Evolutionary conservation across 139 green algal species (phyloP).

Genomic region (Chlorella sorokiniana): DNA sequence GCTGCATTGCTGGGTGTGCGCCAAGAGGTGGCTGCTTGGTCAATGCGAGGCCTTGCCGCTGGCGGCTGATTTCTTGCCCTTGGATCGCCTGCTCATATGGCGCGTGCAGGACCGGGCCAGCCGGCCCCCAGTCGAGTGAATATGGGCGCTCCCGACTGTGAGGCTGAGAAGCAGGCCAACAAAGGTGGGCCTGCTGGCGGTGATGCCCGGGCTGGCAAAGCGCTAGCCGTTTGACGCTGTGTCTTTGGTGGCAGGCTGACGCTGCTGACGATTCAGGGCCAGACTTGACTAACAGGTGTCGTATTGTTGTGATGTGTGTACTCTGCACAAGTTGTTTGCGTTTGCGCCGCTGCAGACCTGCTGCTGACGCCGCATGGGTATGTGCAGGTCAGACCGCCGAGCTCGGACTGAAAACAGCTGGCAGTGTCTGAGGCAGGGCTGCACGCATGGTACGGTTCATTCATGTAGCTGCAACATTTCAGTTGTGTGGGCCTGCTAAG

Average conservation of each 20-base stretch:
- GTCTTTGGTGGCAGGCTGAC: too few relatives aligned
- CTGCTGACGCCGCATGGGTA: constrained; percentile 20
- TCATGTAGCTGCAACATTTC: too few relatives aligned
- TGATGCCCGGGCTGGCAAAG: too few relatives aligned
- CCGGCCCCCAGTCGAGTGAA: neutral
- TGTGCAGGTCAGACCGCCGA: neutral
- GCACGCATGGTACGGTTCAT: too few relatives aligned
- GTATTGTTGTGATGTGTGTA: too few relatives aligned
- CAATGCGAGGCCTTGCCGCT: neutral
- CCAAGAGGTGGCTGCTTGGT: neutral
- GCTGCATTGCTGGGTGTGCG: neutral
- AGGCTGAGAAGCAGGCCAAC: neutral
- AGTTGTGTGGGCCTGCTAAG: too few relatives aligned
- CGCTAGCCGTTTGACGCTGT: too few relatives aligned
- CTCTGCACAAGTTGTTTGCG: neutral
- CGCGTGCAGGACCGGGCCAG: constrained; percentile 2
- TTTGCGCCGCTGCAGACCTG: neutral
- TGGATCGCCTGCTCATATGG: neutral
- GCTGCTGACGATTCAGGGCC: too few relatives aligned
- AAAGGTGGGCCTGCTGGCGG: neutral
- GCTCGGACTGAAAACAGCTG: neutral
- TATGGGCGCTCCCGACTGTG: neutral
- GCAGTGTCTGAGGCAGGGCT: neutral
- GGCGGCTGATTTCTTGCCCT: neutral
- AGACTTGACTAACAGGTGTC: too few relatives aligned